Evolutionary conservation across 192 early-diverging fungal species (phyloP).

Genomic region (Jimgerdemannia flammicorona): DNA sequence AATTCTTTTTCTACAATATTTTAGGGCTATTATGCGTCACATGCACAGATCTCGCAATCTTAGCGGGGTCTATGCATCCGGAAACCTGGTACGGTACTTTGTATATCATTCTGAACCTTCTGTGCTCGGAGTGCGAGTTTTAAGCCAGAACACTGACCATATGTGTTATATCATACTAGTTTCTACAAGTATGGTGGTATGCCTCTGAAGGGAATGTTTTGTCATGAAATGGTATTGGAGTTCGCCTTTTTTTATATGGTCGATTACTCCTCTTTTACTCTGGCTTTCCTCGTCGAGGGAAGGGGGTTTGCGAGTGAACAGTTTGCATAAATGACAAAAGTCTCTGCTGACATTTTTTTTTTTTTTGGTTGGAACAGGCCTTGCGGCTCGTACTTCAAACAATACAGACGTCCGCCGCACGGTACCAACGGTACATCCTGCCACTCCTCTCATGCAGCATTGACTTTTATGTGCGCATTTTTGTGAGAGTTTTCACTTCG

Average conservation of each 20-base stretch:
- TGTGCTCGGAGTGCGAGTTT: background rate
- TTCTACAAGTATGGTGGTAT: slow-evolving; percentile 96
- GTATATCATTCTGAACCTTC: background rate
- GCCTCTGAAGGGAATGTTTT: slow-evolving; percentile 82
- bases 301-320: no score
- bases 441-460: slow-evolving; percentile 93
- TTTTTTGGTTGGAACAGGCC: no score
- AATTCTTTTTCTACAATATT: no score
- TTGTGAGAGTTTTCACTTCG: slow-evolving; percentile 83
- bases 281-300: no score
- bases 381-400: slow-evolving; percentile 86
- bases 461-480: slow-evolving; percentile 97
- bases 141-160: background rate
- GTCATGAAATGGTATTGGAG: slow-evolving; percentile 86
- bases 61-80: slow-evolving; percentile 86
- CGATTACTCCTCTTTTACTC: no score
- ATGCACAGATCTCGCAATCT: slow-evolving; percentile 94
- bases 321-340: no score
- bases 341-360: no score
- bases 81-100: slow-evolving; percentile 60
- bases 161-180: slow-evolving; percentile 27
- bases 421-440: slow-evolving; percentile 80
- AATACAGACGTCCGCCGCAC: slow-evolving; percentile 77
- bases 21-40: slow-evolving; percentile 90
- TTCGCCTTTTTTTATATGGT: no score